Conservation (phyloP, 2,329 filamentous ascomycete genomes). For the Pezicula radicicola region DNA sequence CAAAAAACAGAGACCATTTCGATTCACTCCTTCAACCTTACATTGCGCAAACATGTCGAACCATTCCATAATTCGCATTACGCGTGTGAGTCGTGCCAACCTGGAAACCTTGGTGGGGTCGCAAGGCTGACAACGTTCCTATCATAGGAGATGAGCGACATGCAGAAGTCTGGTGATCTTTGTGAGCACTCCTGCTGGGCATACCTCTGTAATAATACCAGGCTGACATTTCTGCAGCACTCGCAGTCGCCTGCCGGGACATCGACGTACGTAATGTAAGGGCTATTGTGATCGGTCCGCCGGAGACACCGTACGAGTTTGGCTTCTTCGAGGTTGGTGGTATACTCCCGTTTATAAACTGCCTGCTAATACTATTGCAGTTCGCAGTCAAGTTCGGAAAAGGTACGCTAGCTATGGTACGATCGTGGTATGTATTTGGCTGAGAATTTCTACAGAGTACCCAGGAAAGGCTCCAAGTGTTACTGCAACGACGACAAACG, state of each 20-base stretch:
- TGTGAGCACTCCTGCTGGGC: conserved; percentile 52
- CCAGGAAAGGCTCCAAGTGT: conserved; percentile 64
- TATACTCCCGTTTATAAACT: neutral
- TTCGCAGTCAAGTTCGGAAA: conserved; percentile 75
- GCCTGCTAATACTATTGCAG: conserved; percentile 40
- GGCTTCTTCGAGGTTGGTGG: conserved; percentile 85
- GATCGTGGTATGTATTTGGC: neutral
- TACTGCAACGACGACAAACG: conserved; percentile 78
- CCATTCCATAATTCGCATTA: conserved; percentile 85
- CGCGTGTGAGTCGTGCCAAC: conserved; percentile 58
- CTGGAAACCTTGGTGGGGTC: conserved; percentile 17
- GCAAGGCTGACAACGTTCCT: conserved; percentile 31
- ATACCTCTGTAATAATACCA: conserved; percentile 1
- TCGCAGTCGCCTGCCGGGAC: conserved; percentile 85
- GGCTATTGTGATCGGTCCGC: conserved; percentile 86
- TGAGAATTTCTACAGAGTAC: conserved; percentile 60
- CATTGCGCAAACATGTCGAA: conserved; percentile 59
- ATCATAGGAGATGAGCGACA: conserved; percentile 86
- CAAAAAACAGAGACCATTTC: conserved; percentile 1
- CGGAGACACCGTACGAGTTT: conserved; percentile 94
- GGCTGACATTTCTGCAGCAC: conserved; percentile 46
- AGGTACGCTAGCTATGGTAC: conserved; percentile 46
- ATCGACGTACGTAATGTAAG: conserved; percentile 84
- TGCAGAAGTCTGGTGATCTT: conserved; percentile 79
- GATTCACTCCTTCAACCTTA: conserved; percentile 5